A percentile compares a stretch with the other conserved stretches of the same genome.
Conservation (phyloP, 768 basidiomycete genomes). For the Macrolepiota albuminosa region DNA sequence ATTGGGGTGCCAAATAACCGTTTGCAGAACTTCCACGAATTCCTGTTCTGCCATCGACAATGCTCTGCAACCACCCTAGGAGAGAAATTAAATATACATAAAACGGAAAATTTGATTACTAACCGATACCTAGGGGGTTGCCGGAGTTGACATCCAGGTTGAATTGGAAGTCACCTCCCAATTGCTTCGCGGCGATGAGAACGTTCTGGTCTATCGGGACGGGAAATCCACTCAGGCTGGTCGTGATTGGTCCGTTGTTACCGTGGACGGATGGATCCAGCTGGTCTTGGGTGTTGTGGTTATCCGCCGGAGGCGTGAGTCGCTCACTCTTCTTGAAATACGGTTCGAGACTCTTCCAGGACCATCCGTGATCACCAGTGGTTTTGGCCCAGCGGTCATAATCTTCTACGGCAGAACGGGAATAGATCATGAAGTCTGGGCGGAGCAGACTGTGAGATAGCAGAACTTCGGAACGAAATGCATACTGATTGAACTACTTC, state of each 20-base stretch:
- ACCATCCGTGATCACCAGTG: slow-evolving; percentile 8
- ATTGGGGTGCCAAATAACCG: slow-evolving; percentile 11
- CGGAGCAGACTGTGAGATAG: background rate
- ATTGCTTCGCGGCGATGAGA: slow-evolving; percentile 1
- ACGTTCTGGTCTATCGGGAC: background rate
- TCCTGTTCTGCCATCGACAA: slow-evolving; percentile 7
- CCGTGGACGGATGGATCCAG: slow-evolving; percentile 24
- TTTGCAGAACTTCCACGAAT: slow-evolving; percentile 16
- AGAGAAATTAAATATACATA: background rate
- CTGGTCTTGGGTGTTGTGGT: slow-evolving; percentile 24
- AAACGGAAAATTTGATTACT: background rate
- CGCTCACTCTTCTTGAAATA: slow-evolving; percentile 24
- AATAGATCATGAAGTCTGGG: slow-evolving; percentile 9
- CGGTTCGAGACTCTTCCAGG: slow-evolving; percentile 17
- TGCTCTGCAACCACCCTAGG: slow-evolving; percentile 11
- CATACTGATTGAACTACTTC: slow-evolving; percentile 15
- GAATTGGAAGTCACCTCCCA: slow-evolving; percentile 5
- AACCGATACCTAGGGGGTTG: slow-evolving; percentile 5
- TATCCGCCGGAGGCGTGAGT: slow-evolving; percentile 20
- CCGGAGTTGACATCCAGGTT: slow-evolving; percentile 6
- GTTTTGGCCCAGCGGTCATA: slow-evolving; percentile 4
- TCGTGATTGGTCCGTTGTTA: slow-evolving; percentile 15
- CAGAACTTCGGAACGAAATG: background rate
- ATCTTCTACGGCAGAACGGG: background rate
- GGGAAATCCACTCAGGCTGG: slow-evolving; percentile 18